These are phyloP conservation scores for Aspergillus sp. DNA, from an alignment of 2,329 filamentous ascomycete species.

Conservation along the genomic window DNA sequence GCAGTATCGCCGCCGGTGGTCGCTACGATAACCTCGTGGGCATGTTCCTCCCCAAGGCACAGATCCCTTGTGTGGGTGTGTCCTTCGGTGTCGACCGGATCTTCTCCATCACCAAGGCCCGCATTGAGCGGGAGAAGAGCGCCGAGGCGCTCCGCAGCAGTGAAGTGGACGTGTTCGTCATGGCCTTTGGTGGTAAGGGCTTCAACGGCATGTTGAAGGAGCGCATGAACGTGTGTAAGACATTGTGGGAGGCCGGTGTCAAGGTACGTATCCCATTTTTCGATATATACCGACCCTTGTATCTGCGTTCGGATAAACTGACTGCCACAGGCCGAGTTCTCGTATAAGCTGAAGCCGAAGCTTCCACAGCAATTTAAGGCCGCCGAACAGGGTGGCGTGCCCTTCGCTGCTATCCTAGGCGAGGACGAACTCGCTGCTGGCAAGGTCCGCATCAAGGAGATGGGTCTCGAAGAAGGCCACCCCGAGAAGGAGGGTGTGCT, in stretches of 20 bases:
- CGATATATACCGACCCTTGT: not conserved
- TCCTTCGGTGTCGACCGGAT: slow-evolving; percentile 96
- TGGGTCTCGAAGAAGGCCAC: slow-evolving; percentile 75
- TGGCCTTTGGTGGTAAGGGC: slow-evolving; percentile 87
- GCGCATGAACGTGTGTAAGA: slow-evolving; percentile 74
- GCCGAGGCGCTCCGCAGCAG: slow-evolving; percentile 59
- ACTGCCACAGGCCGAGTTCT: slow-evolving; percentile 67
- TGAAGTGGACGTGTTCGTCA: slow-evolving; percentile 87
- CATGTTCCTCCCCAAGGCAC: slow-evolving; percentile 83
- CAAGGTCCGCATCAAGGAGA: slow-evolving; percentile 84
- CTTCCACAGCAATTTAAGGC: slow-evolving; percentile 87
- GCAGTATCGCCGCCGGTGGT: slow-evolving; percentile 83
- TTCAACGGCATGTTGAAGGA: slow-evolving; percentile 78
- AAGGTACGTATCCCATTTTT: slow-evolving; percentile 53
- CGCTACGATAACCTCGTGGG: slow-evolving; percentile 91
- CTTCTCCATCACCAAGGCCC: slow-evolving; percentile 84
- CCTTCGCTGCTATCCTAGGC: slow-evolving; percentile 84
- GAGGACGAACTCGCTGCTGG: slow-evolving; percentile 83
- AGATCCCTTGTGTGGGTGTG: slow-evolving; percentile 87
- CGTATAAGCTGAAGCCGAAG: slow-evolving; percentile 88
- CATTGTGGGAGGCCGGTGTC: slow-evolving; percentile 82
- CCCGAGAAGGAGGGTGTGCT: slow-evolving; percentile 85
- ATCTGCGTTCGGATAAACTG: slow-evolving; percentile 17
- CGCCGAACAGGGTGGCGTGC: slow-evolving; percentile 74
- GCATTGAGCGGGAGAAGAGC: slow-evolving; percentile 60